Conservation (phyloP, 2,329 filamentous ascomycete genomes). For the Fusarium miscanthi region DNA sequence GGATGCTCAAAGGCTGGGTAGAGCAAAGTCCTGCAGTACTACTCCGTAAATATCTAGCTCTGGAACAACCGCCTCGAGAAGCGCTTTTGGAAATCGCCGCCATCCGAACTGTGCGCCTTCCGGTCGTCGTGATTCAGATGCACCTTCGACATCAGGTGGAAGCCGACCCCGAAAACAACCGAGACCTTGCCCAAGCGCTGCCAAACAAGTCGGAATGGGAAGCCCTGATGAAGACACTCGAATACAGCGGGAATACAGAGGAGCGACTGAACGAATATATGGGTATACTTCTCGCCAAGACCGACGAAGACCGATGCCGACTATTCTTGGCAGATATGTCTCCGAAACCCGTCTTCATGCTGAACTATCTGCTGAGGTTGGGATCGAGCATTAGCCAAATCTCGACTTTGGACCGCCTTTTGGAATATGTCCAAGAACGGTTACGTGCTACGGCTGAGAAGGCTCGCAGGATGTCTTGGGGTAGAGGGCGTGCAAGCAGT, state of each 20-base stretch:
- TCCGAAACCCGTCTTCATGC: constrained; percentile 46
- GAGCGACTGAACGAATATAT: constrained; percentile 43
- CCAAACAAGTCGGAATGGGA: constrained; percentile 42
- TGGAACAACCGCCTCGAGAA: constrained; percentile 2
- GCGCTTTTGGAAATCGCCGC: constrained; percentile 36
- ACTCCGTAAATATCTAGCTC: constrained; percentile 38
- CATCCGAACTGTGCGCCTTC: constrained; percentile 44
- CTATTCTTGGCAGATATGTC: constrained; percentile 45
- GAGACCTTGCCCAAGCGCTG: constrained; percentile 40
- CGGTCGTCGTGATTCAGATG: constrained; percentile 50
- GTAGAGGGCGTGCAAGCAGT: constrained; percentile 3
- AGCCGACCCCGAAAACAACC: constrained; percentile 19
- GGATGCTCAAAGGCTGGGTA: constrained; percentile 37
- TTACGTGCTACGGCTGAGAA: constrained; percentile 27
- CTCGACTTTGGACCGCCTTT: constrained; percentile 42
- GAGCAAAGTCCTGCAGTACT: constrained; percentile 42
- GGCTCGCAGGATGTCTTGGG: neutral
- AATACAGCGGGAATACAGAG: constrained; percentile 36
- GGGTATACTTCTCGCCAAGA: constrained; percentile 46
- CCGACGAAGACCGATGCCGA: constrained; percentile 48
- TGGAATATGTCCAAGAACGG: constrained; percentile 41
- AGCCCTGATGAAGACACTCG: constrained; percentile 28
- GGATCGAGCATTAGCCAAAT: constrained; percentile 41
- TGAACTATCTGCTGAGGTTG: constrained; percentile 47
- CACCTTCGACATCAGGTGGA: constrained; percentile 42